A percentile compares a stretch with the other conserved stretches of the same genome.
Conservation (phyloP, 1,284 basidiomycete species). For the Pyrrhoderma lamaoense region DNA sequence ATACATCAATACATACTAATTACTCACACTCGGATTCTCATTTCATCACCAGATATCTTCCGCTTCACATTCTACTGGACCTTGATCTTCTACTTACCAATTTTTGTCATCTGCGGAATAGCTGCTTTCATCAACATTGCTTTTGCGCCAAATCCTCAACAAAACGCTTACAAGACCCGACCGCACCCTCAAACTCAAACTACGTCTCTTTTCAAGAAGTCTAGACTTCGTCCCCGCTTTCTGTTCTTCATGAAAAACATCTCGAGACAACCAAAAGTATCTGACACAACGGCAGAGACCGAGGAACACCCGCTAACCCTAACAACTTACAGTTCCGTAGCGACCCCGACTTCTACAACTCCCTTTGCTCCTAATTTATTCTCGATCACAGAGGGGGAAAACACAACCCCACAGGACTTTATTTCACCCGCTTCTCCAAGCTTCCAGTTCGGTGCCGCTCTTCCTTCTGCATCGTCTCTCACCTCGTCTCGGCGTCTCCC, state of each 20-base stretch:
- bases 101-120: conserved; percentile 59
- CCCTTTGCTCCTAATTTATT: neutral
- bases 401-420: no score
- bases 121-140: conserved; percentile 68
- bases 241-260: no score
- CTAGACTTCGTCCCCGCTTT: no score
- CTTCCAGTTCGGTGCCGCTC: neutral
- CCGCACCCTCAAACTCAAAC: no score
- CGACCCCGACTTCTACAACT: conserved; percentile 2
- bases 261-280: no score
- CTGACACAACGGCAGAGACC: neutral
- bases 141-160: conserved; percentile 36
- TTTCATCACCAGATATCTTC: conserved; percentile 55
- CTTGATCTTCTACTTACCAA: conserved; percentile 63
- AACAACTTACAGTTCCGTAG: neutral
- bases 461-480: conserved; percentile 18
- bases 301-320: neutral
- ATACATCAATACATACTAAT: neutral
- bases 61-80: conserved; percentile 83
- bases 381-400: no score
- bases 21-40: neutral
- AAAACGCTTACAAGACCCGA: neutral
- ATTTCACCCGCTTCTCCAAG: no score
- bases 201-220: no score
- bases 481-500: conserved; percentile 19